Evolutionary conservation across 352 stramenopile genomes (phyloP).

Genomic region (Globisporangium yorkense): DNA sequence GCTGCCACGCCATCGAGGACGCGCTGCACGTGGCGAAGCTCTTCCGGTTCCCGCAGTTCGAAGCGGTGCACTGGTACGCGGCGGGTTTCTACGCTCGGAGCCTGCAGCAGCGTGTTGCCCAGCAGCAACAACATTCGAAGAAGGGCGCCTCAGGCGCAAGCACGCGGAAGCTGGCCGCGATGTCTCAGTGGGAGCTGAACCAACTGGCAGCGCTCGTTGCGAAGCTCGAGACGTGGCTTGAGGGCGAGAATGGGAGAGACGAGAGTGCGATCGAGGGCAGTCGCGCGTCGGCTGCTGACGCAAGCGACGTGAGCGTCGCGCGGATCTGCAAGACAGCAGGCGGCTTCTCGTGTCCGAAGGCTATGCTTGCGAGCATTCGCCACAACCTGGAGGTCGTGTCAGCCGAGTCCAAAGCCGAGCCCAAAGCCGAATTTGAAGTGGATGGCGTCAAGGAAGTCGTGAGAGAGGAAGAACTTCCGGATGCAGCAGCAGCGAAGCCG

Average conservation of each 20-base stretch:
- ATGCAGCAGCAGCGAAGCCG: conserved; percentile 3
- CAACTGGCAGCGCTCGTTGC: conserved; percentile 16
- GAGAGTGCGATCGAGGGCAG: neutral
- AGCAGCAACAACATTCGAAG: conserved; percentile 1
- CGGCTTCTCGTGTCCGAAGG: conserved; percentile 3
- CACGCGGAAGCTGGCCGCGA: neutral
- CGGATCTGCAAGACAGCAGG: conserved; percentile 14
- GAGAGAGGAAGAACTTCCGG: neutral
- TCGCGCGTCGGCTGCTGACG: conserved; percentile 2
- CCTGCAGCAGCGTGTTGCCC: conserved; percentile 5
- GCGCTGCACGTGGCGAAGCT: conserved; percentile 16
- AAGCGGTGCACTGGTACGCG: conserved; percentile 31
- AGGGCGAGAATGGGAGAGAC: neutral
- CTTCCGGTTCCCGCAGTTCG: conserved; percentile 34
- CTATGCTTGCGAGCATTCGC: conserved; percentile 11
- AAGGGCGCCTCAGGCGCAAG: neutral
- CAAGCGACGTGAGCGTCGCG: conserved; percentile 12
- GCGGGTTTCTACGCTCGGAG: conserved; percentile 22
- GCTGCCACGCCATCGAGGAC: conserved; percentile 25
- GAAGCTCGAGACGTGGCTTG: conserved; percentile 18
- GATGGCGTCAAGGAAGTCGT: neutral
- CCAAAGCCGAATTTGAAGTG: neutral
- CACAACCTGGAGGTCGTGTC: neutral
- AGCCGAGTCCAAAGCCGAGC: neutral
- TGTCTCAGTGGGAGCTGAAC: conserved; percentile 21